Base-by-base conservation (phyloP, 495 filamentous ascomycete genomes). In the Penicillium coffeae region DNA sequence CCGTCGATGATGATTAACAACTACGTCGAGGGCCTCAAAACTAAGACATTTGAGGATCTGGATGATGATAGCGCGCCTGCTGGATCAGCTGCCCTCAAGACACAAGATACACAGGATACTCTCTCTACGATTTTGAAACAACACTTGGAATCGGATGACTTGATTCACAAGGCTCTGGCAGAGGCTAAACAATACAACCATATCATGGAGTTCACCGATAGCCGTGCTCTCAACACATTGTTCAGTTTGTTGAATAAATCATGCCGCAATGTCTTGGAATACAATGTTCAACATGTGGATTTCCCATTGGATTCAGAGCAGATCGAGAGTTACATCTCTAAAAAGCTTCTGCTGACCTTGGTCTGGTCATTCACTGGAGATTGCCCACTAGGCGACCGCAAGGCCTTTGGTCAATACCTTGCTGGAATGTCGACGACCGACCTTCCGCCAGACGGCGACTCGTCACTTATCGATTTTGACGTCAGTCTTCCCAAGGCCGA, bases 321-420 rank as follows among this genome's bases (percentile, higher is more conserved):
- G 58, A 78, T 93, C 20, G 93, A 96, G 70, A 79, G 81, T 0
- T 99, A 86, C 61, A 75, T 95, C 25, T 83, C 91, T 12, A 96
- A 95, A 77, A 97, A 95, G 69, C 73, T 97, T 46, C 76, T 97
- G 22, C 79, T 97, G 22, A 89, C 90, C 1, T 69, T 95, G 38
- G 87, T 95, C 22, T 99, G 93, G 93, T 89, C 91, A 8, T 78
- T 97, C 40, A 92, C 89, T 13, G 93, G 93, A 50, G 93, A 99
- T 62, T 99, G 94, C 56, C 90, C 93, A 5, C 76, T 99, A 36
- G 63, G 62, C 40, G 92, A 97, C 52, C 87, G 93, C 54, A 92
- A 96, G 68, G 60, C 75, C 8, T 99, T 95, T 66, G 93, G 93
- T 20, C 84, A 90, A 61, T 87, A 79, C 55, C 73, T 96, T 10